Percentiles rank a stretch among this genome's conserved stretches.
These are phyloP conservation scores for Voacanga thouarsii DNA, from an alignment of 257 asterid species.

Conservation along the genomic window DNA sequence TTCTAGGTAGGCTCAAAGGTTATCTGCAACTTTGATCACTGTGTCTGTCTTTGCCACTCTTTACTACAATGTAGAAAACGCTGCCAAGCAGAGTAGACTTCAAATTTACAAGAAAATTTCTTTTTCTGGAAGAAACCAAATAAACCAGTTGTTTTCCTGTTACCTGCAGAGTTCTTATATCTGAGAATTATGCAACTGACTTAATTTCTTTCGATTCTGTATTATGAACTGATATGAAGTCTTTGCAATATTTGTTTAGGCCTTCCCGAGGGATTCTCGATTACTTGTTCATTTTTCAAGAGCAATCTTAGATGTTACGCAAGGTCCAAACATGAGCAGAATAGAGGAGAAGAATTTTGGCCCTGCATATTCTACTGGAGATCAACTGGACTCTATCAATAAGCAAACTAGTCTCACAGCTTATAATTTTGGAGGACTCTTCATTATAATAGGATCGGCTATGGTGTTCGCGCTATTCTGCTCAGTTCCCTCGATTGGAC, in stretches of 20 bases:
- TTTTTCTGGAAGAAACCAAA: neutral
- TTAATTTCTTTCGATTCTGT: neutral
- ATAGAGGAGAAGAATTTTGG: slow-evolving; percentile 42
- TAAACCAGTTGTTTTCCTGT: neutral
- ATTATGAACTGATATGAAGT: no score
- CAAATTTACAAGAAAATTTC: neutral
- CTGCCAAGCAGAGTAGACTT: neutral
- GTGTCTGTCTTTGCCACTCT: neutral
- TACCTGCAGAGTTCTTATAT: neutral
- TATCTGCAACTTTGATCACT: no score
- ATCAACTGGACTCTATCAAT: slow-evolving; percentile 39
- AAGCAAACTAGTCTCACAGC: slow-evolving; percentile 37
- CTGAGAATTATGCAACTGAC: neutral
- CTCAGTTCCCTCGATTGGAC: slow-evolving; percentile 31
- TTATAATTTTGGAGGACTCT: slow-evolving; percentile 49
- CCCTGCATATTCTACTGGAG: slow-evolving; percentile 33
- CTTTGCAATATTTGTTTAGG: slow-evolving; percentile 29
- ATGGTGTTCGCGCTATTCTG: slow-evolving; percentile 35
- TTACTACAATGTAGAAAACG: neutral
- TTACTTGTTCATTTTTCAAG: slow-evolving; percentile 34
- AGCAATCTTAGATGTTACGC: slow-evolving; percentile 49
- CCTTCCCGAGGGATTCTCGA: slow-evolving; percentile 35
- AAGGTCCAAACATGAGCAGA: slow-evolving; percentile 27
- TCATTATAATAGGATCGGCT: slow-evolving; percentile 42
- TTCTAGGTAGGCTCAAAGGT: neutral